phyloP scores from a whole-genome alignment of 2,329 filamentous ascomycete genomes.

The Elsinoe arachidis region DNA sequence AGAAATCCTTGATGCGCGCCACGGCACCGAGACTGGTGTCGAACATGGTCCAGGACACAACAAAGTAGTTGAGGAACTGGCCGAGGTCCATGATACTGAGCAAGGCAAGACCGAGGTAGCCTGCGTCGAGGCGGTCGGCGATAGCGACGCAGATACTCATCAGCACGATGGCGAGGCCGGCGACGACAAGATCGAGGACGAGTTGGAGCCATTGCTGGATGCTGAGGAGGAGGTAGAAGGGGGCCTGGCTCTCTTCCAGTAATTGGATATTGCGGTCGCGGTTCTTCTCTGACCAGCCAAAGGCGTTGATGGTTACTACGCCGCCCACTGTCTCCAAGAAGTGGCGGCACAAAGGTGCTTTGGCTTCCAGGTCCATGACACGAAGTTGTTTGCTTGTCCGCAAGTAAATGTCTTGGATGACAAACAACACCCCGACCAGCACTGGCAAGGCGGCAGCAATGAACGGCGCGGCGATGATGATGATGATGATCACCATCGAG shows the following conservation, averaged over 20 bases:
- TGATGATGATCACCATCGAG: conserved; percentile 8
- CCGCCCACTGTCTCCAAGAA: conserved; percentile 45
- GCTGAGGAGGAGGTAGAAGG: conserved; percentile 37
- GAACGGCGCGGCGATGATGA: conserved; percentile 33
- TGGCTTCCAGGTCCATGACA: conserved; percentile 45
- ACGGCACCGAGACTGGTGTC: conserved; percentile 53
- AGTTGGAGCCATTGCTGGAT: conserved; percentile 13
- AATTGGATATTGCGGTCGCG: conserved; percentile 30
- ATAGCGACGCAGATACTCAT: conserved; percentile 30
- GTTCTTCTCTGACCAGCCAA: conserved; percentile 37
- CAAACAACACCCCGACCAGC: conserved; percentile 25
- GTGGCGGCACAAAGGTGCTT: conserved; percentile 43
- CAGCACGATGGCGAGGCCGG: conserved; percentile 19
- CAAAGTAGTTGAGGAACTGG: conserved; percentile 42
- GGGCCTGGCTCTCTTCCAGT: conserved; percentile 35
- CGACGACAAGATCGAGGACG: conserved; percentile 11
- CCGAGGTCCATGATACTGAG: conserved; percentile 48
- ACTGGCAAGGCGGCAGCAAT: conserved; percentile 33
- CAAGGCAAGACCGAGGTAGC: conserved; percentile 45
- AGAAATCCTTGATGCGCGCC: conserved; percentile 47
- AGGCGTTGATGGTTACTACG: conserved; percentile 43
- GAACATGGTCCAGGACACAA: conserved; percentile 47
- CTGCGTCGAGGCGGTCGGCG: conserved; percentile 36
- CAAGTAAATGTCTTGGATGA: conserved; percentile 40
- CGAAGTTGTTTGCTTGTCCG: conserved; percentile 42